These are phyloP conservation scores for Tephrocybe sp. DNA, from an alignment of 768 basidiomycete species.

Conservation along the genomic window DNA sequence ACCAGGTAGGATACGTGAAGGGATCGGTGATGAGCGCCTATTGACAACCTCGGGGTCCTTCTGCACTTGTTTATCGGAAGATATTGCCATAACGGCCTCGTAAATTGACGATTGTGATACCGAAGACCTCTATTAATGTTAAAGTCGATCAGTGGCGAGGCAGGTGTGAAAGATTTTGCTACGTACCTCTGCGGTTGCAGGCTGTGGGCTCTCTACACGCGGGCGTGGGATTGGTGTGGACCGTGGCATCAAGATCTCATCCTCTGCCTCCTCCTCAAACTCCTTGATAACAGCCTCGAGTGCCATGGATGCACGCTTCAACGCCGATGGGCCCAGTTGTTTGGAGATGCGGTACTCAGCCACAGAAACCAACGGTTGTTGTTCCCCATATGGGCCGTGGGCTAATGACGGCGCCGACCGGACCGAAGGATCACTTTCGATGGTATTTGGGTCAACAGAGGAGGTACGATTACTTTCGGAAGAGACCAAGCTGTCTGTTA, in stretches of 20 bases:
- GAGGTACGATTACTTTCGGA: constrained; percentile 47
- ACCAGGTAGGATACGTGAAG: constrained; percentile 66
- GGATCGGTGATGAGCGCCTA: constrained; percentile 59
- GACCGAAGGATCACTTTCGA: constrained; percentile 34
- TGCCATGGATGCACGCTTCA: constrained; percentile 69
- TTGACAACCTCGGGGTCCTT: constrained; percentile 40
- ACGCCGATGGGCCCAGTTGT: constrained; percentile 45
- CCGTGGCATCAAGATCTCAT: constrained; percentile 75
- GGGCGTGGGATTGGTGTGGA: constrained; percentile 48
- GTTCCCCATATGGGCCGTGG: constrained; percentile 35
- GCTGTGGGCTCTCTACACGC: constrained; percentile 27
- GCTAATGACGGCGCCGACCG: constrained; percentile 41
- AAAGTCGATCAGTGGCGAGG: constrained; percentile 10
- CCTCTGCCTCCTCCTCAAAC: constrained; percentile 72
- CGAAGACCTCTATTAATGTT: constrained; percentile 26
- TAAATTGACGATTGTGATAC: constrained; percentile 39
- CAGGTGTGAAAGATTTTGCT: neutral
- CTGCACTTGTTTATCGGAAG: constrained; percentile 53
- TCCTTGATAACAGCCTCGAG: constrained; percentile 75
- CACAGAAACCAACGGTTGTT: constrained; percentile 29
- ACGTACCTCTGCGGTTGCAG: constrained; percentile 29
- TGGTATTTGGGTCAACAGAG: constrained; percentile 38
- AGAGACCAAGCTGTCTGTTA: constrained; percentile 46
- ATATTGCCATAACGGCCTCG: constrained; percentile 71
- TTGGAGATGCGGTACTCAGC: constrained; percentile 48